Evolutionary conservation across 2,329 filamentous ascomycete genomes (phyloP).

Genomic region (Fusarium sororula): DNA sequence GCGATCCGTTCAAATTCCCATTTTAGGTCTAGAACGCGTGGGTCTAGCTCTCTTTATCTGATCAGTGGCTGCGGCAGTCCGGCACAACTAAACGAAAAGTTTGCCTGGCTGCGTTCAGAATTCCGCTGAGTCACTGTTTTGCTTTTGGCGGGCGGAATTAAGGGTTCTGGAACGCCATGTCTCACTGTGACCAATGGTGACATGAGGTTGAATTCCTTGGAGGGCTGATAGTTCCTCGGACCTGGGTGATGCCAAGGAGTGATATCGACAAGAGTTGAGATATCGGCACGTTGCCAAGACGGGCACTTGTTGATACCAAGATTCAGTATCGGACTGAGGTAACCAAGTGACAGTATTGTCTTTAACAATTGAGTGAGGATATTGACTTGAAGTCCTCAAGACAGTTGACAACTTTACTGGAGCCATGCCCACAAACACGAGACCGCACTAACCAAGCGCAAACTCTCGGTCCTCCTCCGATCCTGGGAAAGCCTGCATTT

Average conservation of each 20-base stretch:
- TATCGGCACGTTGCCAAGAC: background rate
- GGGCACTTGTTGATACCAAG: background rate
- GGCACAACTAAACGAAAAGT: background rate
- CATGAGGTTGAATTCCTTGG: background rate
- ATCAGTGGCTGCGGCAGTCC: constrained; percentile 3
- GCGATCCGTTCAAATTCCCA: background rate
- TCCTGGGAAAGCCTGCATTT: background rate
- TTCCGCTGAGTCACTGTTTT: background rate
- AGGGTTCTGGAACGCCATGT: background rate
- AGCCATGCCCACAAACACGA: background rate
- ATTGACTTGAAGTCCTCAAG: background rate
- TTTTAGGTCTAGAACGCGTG: background rate
- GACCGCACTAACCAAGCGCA: background rate
- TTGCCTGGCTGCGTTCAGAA: background rate
- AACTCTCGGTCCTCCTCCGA: background rate
- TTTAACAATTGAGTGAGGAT: rapidly evolving
- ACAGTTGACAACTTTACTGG: background rate
- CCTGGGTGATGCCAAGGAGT: background rate
- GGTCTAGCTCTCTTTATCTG: background rate
- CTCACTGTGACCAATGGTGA: background rate
- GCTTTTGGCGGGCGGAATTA: background rate
- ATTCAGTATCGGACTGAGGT: background rate
- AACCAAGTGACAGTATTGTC: background rate
- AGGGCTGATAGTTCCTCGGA: background rate
- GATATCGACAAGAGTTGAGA: background rate